Percentiles rank a stretch among this genome's conserved stretches.
Conservation (phyloP, 257 asterid genomes). For the Coffea eugenioides region DNA sequence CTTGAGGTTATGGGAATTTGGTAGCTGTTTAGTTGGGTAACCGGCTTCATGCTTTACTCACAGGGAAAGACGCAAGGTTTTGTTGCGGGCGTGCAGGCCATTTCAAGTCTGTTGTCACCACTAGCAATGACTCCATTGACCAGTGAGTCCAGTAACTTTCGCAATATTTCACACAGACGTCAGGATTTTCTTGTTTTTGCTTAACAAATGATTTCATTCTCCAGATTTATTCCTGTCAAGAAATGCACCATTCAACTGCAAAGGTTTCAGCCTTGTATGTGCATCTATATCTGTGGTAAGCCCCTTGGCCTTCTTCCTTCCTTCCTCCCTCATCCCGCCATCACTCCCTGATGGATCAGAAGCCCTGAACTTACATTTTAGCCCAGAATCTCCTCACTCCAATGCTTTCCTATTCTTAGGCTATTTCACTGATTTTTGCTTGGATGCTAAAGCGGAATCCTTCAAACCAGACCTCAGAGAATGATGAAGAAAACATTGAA, state of each 20-base stretch:
- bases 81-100: slow-evolving; percentile 73
- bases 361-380: not conserved
- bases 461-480: slow-evolving; percentile 28
- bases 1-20: not conserved
- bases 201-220: slow-evolving; percentile 21
- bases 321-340: not conserved
- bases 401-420: too few relatives aligned
- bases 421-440: too few relatives aligned
- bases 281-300: slow-evolving; percentile 84
- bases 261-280: slow-evolving; percentile 83
- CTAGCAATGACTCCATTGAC: slow-evolving; percentile 89
- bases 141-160: slow-evolving; percentile 44
- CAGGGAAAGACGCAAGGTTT: slow-evolving; percentile 97
- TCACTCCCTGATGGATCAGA: not conserved
- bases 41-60: not conserved
- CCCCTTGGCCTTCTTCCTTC: not conserved
- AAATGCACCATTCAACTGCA: slow-evolving; percentile 87
- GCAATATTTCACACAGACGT: too few relatives aligned
- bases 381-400: not conserved
- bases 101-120: slow-evolving; percentile 81
- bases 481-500: slow-evolving; percentile 46
- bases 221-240: slow-evolving; percentile 84
- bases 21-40: not conserved
- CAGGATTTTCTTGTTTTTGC: not conserved
- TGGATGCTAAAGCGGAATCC: slow-evolving; percentile 52